Evolutionary conservation across 2,329 filamentous ascomycete species (phyloP).

Genomic region (Xylaria multiplex): DNA sequence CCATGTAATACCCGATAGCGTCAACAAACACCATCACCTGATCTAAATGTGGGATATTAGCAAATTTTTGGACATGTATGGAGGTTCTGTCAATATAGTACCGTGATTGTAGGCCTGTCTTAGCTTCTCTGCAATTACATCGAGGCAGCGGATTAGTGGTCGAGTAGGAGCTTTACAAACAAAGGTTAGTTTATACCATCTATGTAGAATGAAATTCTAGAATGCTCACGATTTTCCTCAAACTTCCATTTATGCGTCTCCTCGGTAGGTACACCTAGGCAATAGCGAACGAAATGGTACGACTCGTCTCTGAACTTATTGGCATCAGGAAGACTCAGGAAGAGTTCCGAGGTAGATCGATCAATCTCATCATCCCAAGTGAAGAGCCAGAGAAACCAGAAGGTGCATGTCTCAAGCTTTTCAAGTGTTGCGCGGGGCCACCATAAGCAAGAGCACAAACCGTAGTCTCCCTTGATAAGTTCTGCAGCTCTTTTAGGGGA

Average conservation of each 20-base stretch:
- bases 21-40: conserved; percentile 10
- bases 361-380: conserved; percentile 24
- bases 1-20: conserved; percentile 11
- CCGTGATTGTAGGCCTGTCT: conserved; percentile 6
- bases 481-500: conserved; percentile 1
- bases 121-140: conserved; percentile 2
- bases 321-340: conserved; percentile 12
- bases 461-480: conserved; percentile 15
- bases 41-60: not conserved
- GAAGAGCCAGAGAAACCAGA: conserved; percentile 23
- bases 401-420: conserved; percentile 16
- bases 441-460: conserved; percentile 10
- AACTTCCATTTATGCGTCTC: conserved; percentile 11
- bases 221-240: not conserved
- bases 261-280: conserved; percentile 10
- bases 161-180: not conserved
- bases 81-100: not conserved
- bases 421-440: conserved; percentile 9
- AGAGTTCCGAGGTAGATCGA: conserved; percentile 14
- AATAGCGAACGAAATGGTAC: conserved; percentile 21
- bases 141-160: conserved; percentile 4
- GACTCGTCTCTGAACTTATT: conserved; percentile 27
- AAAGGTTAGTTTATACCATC: not conserved
- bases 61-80: not conserved
- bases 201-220: not conserved